These are phyloP conservation scores for Metarhizium rileyi DNA, from an alignment of 2,329 filamentous ascomycete species.

Conservation along the genomic window DNA sequence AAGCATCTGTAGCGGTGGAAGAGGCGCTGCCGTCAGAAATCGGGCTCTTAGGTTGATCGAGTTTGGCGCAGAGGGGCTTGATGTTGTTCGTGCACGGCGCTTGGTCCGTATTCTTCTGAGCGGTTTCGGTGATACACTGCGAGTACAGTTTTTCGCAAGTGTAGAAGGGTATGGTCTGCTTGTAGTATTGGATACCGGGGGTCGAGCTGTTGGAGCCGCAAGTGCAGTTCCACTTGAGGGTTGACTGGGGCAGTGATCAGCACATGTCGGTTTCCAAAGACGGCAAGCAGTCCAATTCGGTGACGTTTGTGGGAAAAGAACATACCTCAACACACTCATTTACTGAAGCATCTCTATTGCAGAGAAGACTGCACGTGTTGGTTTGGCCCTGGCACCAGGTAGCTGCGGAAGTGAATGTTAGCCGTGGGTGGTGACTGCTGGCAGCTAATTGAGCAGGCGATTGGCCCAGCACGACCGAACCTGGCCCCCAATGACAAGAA, in stretches of 20 bases:
- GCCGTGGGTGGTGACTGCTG: background rate
- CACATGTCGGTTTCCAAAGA: background rate
- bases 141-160: conserved; percentile 40
- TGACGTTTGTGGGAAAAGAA: conserved; percentile 1
- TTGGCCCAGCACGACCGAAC: background rate
- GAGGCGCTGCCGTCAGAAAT: conserved; percentile 11
- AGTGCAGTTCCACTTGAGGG: conserved; percentile 36
- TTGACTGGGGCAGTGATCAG: conserved; percentile 18
- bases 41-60: conserved; percentile 24
- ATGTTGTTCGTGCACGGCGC: conserved; percentile 39
- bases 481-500: background rate
- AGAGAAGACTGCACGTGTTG: conserved; percentile 41
- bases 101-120: conserved; percentile 33
- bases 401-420: conserved; percentile 22
- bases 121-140: conserved; percentile 36
- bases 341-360: conserved; percentile 23
- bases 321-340: conserved; percentile 41
- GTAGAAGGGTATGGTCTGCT: conserved; percentile 41
- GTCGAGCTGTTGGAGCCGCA: conserved; percentile 37
- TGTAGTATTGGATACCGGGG: conserved; percentile 44
- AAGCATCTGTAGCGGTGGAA: conserved; percentile 16
- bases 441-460: background rate
- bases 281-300: background rate
- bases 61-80: conserved; percentile 34
- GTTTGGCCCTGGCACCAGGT: conserved; percentile 42